Base-by-base conservation (phyloP, 2,329 filamentous ascomycete genomes). In the Alternaria triticina region DNA sequence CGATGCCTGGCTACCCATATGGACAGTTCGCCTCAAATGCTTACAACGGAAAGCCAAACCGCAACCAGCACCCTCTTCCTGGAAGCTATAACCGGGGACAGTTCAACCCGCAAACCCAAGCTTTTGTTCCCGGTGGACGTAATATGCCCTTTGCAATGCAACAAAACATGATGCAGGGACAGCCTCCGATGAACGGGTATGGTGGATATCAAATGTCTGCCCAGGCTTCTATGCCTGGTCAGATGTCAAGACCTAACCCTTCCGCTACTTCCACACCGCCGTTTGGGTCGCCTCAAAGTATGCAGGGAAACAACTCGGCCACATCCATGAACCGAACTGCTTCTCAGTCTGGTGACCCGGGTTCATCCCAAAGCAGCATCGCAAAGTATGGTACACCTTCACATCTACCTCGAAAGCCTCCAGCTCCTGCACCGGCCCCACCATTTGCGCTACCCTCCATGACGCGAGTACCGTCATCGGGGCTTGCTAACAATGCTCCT, bases 51-150 rank as follows among this genome's bases (percentile, higher is more conserved):
- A 77, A 92, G 25, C 86, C 91, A 65, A 91, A 91, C 72, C 88
- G 89, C 9, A 90, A 91, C 61, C 91, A 94, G 75, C 93, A 97
- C 77, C 92, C 93, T 6, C 89, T 96, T 60, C 92, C 93, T 13
- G 93, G 93, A 36, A 96, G 91, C 80, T 96, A 88, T 76, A 93
- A 91, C 75, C 87, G 94, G 61, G 92, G 93, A 72, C 89, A 91
- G 12, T 97, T 98, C 83, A 97, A 97, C 76, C 95, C 94, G 1
- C 94, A 97, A 82, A 97, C 92, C 15, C 92, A 97, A 75, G 92
- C 94, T 0, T 97, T 98, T 79, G 88, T 97, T 23, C 95, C 95
- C 2, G 86, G 85, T 55, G 70, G 73, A 83, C 87, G 64, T 27
- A 74, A 74, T 44, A 71, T 70, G 62, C 72, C 75, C 6, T 80